Conservation (phyloP, 192 early-diverging fungal species). For the Paraglomus occultum region DNA sequence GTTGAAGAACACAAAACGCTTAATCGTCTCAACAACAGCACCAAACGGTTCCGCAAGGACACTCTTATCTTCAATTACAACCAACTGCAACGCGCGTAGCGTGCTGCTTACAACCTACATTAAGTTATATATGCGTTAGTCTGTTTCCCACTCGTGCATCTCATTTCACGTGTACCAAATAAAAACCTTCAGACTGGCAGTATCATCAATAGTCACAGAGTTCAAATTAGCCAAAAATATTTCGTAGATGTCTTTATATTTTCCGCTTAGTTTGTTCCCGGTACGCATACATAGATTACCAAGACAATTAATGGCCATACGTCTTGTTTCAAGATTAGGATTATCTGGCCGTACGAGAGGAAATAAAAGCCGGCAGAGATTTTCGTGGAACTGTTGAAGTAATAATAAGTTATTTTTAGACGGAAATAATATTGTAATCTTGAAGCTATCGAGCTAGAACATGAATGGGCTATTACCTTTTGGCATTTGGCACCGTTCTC, state of each 20-base stretch:
- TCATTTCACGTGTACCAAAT: neutral
- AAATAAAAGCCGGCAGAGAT: conserved; percentile 34
- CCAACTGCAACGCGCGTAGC: conserved; percentile 52
- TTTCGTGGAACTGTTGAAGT: conserved; percentile 32
- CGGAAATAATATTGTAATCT: no score
- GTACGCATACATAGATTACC: conserved; percentile 62
- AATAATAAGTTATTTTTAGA: neutral
- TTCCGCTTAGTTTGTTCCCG: conserved; percentile 46
- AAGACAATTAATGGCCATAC: conserved; percentile 69
- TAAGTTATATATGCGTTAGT: neutral
- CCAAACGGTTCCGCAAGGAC: conserved; percentile 41
- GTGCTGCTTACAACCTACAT: conserved; percentile 52
- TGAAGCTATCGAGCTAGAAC: neutral
- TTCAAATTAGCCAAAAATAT: conserved; percentile 48
- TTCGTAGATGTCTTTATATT: conserved; percentile 51
- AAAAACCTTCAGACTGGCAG: no score
- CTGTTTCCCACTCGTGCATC: conserved; percentile 31
- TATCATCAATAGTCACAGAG: neutral
- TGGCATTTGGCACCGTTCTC: conserved; percentile 43
- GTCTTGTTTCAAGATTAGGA: conserved; percentile 41
- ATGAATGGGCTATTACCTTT: conserved; percentile 35
- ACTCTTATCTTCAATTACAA: conserved; percentile 47
- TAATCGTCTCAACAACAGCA: conserved; percentile 48
- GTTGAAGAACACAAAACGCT: conserved; percentile 49
- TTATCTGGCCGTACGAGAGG: conserved; percentile 21